Percentiles rank a stretch among this genome's conserved stretches.
Evolutionary conservation across 2,329 filamentous ascomycete genomes (phyloP).

Genomic region (Rhynchosporium secalis): DNA sequence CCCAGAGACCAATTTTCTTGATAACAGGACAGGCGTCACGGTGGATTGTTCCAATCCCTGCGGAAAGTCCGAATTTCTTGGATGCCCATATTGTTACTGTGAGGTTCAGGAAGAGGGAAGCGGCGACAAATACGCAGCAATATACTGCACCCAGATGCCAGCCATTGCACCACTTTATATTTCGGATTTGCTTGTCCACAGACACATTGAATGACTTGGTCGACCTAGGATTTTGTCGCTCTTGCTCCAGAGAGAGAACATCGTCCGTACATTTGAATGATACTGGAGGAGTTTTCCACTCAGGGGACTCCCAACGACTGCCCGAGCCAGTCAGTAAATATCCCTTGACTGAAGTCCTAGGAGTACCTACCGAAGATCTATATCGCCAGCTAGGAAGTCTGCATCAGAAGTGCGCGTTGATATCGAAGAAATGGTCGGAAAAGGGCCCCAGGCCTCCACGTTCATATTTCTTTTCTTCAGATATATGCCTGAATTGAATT

Average conservation of each 20-base stretch:
- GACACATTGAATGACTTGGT: constrained; percentile 1
- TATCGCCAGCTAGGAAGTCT: not conserved
- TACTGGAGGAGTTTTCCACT: constrained; percentile 9
- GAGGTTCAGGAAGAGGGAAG: constrained; percentile 21
- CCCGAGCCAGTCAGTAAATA: not conserved
- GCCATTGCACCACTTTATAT: constrained; percentile 12
- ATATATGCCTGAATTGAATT: not conserved
- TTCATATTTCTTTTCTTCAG: not conserved
- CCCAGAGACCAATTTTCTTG: constrained; percentile 24
- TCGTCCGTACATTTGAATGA: constrained; percentile 21
- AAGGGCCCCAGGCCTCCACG: not conserved
- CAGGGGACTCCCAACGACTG: constrained; percentile 19
- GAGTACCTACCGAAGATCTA: constrained; percentile 7
- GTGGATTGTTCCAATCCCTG: constrained; percentile 25
- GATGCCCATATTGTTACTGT: constrained; percentile 26
- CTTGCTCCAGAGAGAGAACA: constrained; percentile 7
- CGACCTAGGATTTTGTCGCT: constrained; percentile 13
- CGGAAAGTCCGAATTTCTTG: constrained; percentile 21
- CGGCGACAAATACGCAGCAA: constrained; percentile 13
- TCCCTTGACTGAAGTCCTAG: too few species aligned
- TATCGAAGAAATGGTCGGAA: not conserved
- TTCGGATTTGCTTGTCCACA: not conserved
- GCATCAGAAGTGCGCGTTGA: not conserved
- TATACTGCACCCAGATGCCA: constrained; percentile 22
- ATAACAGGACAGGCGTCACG: constrained; percentile 20